These are phyloP conservation scores for Solanum phureja DNA, from an alignment of 257 asterid genomes.

Conservation along the genomic window DNA sequence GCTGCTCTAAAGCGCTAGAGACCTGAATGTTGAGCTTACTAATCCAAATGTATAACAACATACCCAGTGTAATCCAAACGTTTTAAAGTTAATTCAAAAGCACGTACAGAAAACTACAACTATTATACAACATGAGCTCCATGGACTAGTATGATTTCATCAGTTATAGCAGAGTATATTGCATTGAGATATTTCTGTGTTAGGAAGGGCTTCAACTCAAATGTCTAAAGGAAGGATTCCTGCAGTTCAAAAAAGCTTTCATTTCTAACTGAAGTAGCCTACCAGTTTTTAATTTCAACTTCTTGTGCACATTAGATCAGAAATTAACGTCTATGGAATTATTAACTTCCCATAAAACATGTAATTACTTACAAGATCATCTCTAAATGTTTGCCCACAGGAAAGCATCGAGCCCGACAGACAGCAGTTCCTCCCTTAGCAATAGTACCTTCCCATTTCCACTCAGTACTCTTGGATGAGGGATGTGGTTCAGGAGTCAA, in stretches of 20 bases:
- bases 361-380: constrained; percentile 61
- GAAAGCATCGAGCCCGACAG: constrained; percentile 95
- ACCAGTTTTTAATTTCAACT: neutral
- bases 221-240: neutral
- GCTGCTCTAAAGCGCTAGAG: neutral
- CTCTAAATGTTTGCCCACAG: constrained; percentile 83
- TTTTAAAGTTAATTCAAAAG: neutral
- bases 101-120: neutral
- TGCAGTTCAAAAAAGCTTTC: neutral
- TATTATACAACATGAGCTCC: neutral
- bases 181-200: neutral
- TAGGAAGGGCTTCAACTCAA: neutral
- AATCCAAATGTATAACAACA: neutral
- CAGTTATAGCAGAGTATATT: neutral
- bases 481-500: constrained; percentile 32
- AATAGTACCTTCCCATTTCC: constrained; percentile 97
- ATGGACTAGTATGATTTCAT: neutral
- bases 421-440: constrained; percentile 82
- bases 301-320: neutral
- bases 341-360: neutral
- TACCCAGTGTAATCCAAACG: neutral
- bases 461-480: constrained; percentile 50
- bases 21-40: neutral
- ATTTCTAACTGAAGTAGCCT: neutral
- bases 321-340: neutral